Percentiles rank a stretch among this genome's conserved stretches.
These are phyloP conservation scores for Davidsoniella eucalypti DNA, from an alignment of 2,329 filamentous ascomycete species.

Conservation along the genomic window DNA sequence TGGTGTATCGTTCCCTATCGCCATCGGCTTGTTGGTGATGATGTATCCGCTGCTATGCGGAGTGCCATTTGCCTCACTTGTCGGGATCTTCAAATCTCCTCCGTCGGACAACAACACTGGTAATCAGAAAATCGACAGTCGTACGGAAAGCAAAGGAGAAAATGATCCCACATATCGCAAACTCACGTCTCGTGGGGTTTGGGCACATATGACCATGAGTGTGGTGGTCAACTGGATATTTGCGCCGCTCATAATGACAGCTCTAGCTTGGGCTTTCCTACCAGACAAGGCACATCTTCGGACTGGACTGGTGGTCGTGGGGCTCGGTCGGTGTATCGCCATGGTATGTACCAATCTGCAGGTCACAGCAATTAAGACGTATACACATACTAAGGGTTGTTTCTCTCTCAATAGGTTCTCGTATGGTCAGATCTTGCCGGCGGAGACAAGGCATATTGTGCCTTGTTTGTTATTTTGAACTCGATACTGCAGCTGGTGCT, in stretches of 20 bases:
- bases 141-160: neutral
- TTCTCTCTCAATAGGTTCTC: constrained; percentile 22
- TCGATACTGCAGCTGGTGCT: constrained; percentile 59
- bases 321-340: constrained; percentile 71
- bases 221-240: constrained; percentile 69
- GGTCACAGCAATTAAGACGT: neutral
- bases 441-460: constrained; percentile 69
- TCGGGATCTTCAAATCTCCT: neutral
- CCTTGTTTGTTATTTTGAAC: constrained; percentile 60
- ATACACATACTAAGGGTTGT: constrained; percentile 6
- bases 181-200: constrained; percentile 31
- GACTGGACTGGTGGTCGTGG: constrained; percentile 63
- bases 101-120: too few relatives aligned
- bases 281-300: constrained; percentile 40
- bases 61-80: constrained; percentile 44
- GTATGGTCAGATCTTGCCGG: constrained; percentile 59
- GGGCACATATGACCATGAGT: constrained; percentile 64
- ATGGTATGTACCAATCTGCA: constrained; percentile 40
- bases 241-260: constrained; percentile 69
- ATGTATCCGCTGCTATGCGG: constrained; percentile 92
- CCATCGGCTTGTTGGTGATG: constrained; percentile 71
- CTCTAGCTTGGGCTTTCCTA: constrained; percentile 50
- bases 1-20: constrained; percentile 54
- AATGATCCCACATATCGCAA: neutral
- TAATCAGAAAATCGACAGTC: neutral